A percentile compares a stretch with the other conserved stretches of the same genome.
Conservation (phyloP, 345 rosid species). For the Mercurialis annua region DNA sequence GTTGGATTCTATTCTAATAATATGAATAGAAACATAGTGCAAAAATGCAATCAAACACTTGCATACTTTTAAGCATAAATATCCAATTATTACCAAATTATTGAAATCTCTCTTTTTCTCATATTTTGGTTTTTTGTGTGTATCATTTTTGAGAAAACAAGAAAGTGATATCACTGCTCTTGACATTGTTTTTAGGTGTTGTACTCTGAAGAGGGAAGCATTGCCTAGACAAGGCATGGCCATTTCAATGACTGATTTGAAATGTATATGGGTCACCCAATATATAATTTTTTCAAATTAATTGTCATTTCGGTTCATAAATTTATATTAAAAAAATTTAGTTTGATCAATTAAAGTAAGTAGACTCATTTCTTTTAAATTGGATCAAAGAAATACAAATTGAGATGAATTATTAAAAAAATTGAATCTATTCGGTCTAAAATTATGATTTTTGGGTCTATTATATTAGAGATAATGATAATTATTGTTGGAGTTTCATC, state of each 20-base stretch:
- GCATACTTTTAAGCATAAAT: slow-evolving; percentile 22
- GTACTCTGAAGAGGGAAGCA: slow-evolving; percentile 13
- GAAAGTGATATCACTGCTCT: not conserved
- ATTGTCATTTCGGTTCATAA: not conserved
- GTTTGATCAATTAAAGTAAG: too few relatives aligned
- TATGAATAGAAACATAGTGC: not conserved
- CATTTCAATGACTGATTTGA: slow-evolving; percentile 23
- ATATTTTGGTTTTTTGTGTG: not conserved
- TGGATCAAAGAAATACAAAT: too few relatives aligned
- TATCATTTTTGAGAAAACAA: not conserved
- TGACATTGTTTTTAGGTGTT: not conserved
- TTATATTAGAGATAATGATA: too few relatives aligned
- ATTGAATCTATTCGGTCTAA: too few relatives aligned
- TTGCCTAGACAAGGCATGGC: slow-evolving; percentile 27
- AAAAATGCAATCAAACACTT: slow-evolving; percentile 4
- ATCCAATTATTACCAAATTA: slow-evolving; percentile 22
- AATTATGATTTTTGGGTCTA: too few relatives aligned
- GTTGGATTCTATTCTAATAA: slow-evolving; percentile 3
- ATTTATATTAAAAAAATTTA: too few relatives aligned
- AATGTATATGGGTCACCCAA: not conserved
- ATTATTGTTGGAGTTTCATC: too few relatives aligned
- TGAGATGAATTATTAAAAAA: too few relatives aligned
- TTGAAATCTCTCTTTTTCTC: not conserved
- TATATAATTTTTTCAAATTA: not conserved
- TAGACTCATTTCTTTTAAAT: too few relatives aligned